These are phyloP conservation scores for Leccinum barrowsii DNA, from an alignment of 768 basidiomycete species.

Conservation along the genomic window DNA sequence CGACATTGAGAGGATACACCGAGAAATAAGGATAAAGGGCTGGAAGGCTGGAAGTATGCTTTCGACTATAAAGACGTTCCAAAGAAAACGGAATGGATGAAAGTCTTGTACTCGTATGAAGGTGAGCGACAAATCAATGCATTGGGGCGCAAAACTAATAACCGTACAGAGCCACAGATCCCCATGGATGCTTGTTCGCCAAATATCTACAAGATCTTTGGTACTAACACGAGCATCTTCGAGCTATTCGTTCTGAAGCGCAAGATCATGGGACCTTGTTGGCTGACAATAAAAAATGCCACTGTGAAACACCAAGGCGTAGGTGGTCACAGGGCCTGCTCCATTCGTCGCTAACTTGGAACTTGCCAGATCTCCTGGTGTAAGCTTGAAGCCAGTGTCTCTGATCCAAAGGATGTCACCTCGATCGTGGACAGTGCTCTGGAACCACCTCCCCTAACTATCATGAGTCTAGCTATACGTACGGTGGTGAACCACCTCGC, in stretches of 20 bases:
- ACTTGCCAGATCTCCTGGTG: conserved; percentile 89
- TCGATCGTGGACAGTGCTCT: conserved; percentile 73
- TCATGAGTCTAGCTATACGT: conserved; percentile 84
- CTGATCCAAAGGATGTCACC: conserved; percentile 84
- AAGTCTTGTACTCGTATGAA: conserved; percentile 87
- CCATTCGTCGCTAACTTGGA: background rate
- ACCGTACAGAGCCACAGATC: conserved; percentile 41
- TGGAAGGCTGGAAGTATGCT: conserved; percentile 63
- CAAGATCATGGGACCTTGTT: conserved; percentile 99
- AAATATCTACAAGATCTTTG: conserved; percentile 85
- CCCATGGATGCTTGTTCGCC: conserved; percentile 71
- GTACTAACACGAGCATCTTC: conserved; percentile 89
- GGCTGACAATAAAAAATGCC: conserved; percentile 83
- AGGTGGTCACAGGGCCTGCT: conserved; percentile 24
- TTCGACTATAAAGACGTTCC: conserved; percentile 81
- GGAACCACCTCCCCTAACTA: conserved; percentile 83
- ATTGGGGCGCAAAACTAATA: background rate
- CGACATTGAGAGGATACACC: too few relatives aligned
- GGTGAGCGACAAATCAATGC: conserved; percentile 44
- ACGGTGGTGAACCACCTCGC: conserved; percentile 92
- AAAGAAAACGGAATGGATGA: conserved; percentile 83
- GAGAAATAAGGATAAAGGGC: too few relatives aligned
- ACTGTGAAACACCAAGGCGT: conserved; percentile 78
- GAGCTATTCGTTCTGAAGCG: conserved; percentile 93
- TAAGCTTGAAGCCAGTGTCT: conserved; percentile 81